Evolutionary conservation across 306 rosid genomes (phyloP), one percentile per base, ranked within the genome.

Genomic region (Aeschynomene evenia): DNA sequence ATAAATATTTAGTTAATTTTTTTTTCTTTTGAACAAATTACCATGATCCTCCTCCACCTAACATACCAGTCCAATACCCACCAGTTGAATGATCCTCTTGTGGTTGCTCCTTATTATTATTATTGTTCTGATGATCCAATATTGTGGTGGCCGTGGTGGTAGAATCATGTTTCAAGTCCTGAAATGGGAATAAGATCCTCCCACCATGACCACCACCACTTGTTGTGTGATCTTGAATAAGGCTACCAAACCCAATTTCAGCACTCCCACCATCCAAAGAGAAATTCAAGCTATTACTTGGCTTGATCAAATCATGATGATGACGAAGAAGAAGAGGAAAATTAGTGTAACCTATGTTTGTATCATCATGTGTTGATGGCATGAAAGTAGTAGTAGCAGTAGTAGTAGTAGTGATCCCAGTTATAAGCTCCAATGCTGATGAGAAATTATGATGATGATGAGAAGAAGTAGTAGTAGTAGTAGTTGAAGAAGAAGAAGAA

Each of bases 41-140:
- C 92, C 92, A 90, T 76, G 89, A 79, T 73, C 88, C 91, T 73
- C 88, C 91, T 65, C 96, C 95, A n/a, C 90, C 90, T 51, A 91
- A 71, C 90, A 88, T 88, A 42, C 92, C 90, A 75, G 76, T 86
- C 97, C 97, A 91, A 77, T 72, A 86, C 58, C 95, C 97, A 42
- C 95, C 97, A 42, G 58, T 54, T 54, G 88, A 81, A 67, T n/a
- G n/a, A n/a, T 82, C 54, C 1, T 73, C 88, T 10, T 81, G 89
- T n/a, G n/a, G n/a, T 66, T 84, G 89, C 53, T 81, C 81, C 62
- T 86, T 80, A 52, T 40, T 69, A 15, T 45, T 53, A 26, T 83
- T 82, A 61, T 62, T 76, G n/a, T n/a, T n/a, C n/a, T n/a, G n/a
- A 16, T 73, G 71, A 58, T 76, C 78, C 51, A 73, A 68, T 63